Conservation (phyloP, 495 filamentous ascomycete species). For the Bacidia rubella region DNA sequence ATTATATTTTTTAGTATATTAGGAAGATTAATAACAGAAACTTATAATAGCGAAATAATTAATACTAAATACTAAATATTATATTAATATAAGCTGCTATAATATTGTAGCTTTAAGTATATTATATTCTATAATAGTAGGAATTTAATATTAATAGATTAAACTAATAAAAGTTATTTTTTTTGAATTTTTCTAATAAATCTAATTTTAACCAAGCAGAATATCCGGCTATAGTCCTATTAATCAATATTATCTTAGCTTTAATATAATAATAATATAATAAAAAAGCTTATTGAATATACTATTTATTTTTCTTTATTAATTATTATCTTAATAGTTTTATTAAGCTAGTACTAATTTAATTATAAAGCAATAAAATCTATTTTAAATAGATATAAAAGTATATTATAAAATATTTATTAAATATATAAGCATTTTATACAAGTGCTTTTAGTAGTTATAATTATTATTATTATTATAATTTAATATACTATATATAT, state of each 20-base stretch:
- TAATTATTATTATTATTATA: too few species aligned
- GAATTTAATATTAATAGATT: not conserved
- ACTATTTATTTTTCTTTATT: not conserved
- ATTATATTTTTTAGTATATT: too few species aligned
- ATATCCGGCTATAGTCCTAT: not conserved
- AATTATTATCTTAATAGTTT: too few species aligned
- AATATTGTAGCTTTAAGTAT: too few species aligned
- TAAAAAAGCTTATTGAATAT: not conserved
- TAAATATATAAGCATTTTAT: too few species aligned
- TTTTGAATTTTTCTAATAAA: not conserved
- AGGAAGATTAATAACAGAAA: not conserved
- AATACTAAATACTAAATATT: too few species aligned
- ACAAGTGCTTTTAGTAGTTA: too few species aligned
- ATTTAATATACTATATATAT: not conserved
- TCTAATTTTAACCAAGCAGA: too few species aligned
- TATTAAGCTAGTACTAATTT: too few species aligned
- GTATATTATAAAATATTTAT: too few species aligned
- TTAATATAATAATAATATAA: constrained; percentile 1
- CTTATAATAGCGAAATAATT: too few species aligned
- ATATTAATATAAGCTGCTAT: too few species aligned
- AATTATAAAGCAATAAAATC: not conserved
- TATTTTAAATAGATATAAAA: not conserved
- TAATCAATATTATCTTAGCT: constrained; percentile 8
- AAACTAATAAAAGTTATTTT: not conserved
- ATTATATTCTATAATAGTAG: not conserved